phyloP scores from a whole-genome alignment of 2,329 filamentous ascomycete genomes.

The Mycosphaerella sp. region DNA sequence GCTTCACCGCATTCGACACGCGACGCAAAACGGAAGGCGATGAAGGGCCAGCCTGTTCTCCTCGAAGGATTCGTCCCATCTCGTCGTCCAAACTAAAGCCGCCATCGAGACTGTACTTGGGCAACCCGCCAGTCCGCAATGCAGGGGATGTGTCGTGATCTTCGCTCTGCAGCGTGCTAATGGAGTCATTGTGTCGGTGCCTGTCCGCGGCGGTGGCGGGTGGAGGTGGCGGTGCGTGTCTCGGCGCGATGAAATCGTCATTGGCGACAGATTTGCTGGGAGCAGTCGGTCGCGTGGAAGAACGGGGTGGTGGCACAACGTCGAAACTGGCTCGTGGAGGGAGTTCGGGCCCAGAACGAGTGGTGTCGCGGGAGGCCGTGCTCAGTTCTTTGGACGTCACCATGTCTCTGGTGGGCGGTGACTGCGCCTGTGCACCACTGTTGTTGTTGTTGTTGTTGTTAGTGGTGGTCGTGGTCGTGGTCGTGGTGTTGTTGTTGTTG shows the following conservation, averaged over 20 bases:
- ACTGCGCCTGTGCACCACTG: constrained; percentile 17
- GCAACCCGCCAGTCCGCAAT: constrained; percentile 33
- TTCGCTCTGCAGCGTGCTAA: constrained; percentile 40
- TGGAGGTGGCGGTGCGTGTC: constrained; percentile 40
- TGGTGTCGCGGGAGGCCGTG: constrained; percentile 26
- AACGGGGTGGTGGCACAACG: constrained; percentile 41
- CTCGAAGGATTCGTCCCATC: constrained; percentile 78
- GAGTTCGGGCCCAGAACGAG: constrained; percentile 20
- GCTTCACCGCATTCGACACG: constrained; percentile 88
- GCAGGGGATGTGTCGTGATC: constrained; percentile 27
- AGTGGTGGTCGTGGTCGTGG: no score
- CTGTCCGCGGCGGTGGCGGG: constrained; percentile 21
- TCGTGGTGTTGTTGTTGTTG: constrained; percentile 26
- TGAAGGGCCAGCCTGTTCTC: constrained; percentile 44
- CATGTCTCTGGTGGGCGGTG: constrained; percentile 35
- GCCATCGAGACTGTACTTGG: constrained; percentile 61
- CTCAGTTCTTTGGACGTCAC: constrained; percentile 36
- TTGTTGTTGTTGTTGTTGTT: no score
- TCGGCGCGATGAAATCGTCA: constrained; percentile 42
- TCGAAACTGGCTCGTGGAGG: constrained; percentile 35
- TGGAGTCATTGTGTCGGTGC: constrained; percentile 40
- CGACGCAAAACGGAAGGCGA: constrained; percentile 71
- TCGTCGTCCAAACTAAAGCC: constrained; percentile 96
- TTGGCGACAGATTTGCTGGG: constrained; percentile 37
- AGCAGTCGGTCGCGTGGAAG: constrained; percentile 41